A percentile compares a stretch with the other conserved stretches of the same genome.
Evolutionary conservation across 2,329 filamentous ascomycete genomes (phyloP).

Genomic region (Fusarium mexicanum): DNA sequence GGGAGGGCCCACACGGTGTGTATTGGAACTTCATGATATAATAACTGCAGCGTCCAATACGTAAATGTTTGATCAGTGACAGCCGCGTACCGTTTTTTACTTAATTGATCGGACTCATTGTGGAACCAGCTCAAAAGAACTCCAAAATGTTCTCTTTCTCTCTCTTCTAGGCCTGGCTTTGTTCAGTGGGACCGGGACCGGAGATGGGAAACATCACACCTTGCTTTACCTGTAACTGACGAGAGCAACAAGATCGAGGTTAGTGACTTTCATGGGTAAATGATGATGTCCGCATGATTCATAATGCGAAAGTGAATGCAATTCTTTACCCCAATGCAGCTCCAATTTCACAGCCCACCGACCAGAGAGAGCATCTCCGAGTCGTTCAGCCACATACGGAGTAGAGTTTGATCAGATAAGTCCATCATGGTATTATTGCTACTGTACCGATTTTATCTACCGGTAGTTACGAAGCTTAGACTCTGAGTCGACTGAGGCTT

Average conservation of each 20-base stretch:
- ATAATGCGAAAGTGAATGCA: slow-evolving; percentile 4
- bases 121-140: slow-evolving; percentile 15
- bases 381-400: neutral
- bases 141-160: neutral
- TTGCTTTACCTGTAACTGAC: slow-evolving; percentile 8
- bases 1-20: slow-evolving; percentile 17
- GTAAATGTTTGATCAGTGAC: slow-evolving; percentile 15
- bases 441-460: neutral
- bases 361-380: neutral
- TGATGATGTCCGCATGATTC: slow-evolving; percentile 1
- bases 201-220: slow-evolving; percentile 15
- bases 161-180: slow-evolving; percentile 22
- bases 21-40: slow-evolving; percentile 4
- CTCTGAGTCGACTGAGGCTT: neutral
- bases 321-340: slow-evolving; percentile 6
- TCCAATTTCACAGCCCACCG: neutral
- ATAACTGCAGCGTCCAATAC: slow-evolving; percentile 25
- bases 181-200: slow-evolving; percentile 34
- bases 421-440: neutral
- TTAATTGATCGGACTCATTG: slow-evolving; percentile 18
- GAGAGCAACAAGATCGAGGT: slow-evolving; percentile 4
- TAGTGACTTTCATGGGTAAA: slow-evolving; percentile 9
- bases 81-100: slow-evolving; percentile 22
- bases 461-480: neutral
- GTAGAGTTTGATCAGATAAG: slow-evolving; percentile 14